A percentile compares a stretch with the other conserved stretches of the same genome.
phyloP scores from a whole-genome alignment of 768 basidiomycete genomes.

The Punctularia strigosozonata region DNA sequence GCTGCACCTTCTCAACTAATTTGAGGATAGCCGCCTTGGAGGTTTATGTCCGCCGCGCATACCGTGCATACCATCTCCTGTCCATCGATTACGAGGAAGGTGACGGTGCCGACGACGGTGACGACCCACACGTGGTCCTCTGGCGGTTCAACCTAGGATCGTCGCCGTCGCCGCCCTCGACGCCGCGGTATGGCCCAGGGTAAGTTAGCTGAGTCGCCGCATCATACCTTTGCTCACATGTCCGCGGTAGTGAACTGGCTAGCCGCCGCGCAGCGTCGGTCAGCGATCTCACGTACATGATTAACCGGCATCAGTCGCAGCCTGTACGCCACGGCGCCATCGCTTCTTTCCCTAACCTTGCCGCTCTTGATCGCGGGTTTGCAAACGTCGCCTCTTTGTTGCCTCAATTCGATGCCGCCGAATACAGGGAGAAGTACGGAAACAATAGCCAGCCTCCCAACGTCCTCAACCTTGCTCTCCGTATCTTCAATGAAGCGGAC shows the following conservation, averaged over 20 bases:
- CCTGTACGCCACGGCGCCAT: slow-evolving; percentile 87
- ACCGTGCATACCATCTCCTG: slow-evolving; percentile 84
- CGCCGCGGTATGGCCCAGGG: slow-evolving; percentile 53
- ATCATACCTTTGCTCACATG: neutral
- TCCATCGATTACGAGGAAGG: slow-evolving; percentile 95
- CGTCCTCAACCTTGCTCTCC: slow-evolving; percentile 88
- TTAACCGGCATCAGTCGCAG: slow-evolving; percentile 76
- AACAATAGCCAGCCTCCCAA: slow-evolving; percentile 69
- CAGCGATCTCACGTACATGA: slow-evolving; percentile 90
- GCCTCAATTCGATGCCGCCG: slow-evolving; percentile 59
- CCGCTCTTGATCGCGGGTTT: slow-evolving; percentile 61
- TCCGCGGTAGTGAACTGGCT: slow-evolving; percentile 4
- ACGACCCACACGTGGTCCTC: slow-evolving; percentile 66
- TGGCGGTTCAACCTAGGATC: slow-evolving; percentile 96
- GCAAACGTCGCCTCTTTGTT: slow-evolving; percentile 59
- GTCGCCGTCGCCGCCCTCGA: slow-evolving; percentile 76
- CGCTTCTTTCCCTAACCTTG: slow-evolving; percentile 75
- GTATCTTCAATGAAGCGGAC: slow-evolving; percentile 72
- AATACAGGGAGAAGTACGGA: slow-evolving; percentile 70
- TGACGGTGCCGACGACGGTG: slow-evolving; percentile 73
- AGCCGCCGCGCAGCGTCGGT: slow-evolving; percentile 82
- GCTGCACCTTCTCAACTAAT: neutral
- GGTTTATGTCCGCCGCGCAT: slow-evolving; percentile 91
- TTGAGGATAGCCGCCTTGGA: slow-evolving; percentile 69
- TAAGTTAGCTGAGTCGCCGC: slow-evolving; percentile 20